A percentile compares a stretch with the other conserved stretches of the same genome.
Conservation (phyloP, 225 moss, liverwort and hornwort genomes). For the Climacium dendroides region DNA sequence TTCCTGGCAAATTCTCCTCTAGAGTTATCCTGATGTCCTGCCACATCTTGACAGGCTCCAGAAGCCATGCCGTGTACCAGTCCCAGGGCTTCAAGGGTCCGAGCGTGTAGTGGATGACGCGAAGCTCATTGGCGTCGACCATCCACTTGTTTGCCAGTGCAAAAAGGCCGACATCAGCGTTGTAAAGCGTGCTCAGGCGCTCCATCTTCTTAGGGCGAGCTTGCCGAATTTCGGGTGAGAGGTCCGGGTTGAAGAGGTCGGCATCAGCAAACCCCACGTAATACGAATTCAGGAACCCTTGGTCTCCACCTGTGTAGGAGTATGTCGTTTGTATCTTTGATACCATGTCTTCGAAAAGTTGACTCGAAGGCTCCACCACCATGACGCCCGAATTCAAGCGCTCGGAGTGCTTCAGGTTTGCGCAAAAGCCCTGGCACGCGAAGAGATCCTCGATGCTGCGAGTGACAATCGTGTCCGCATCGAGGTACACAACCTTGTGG, state of each 20-base stretch:
- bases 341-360: constrained; percentile 75
- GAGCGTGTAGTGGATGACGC: constrained; percentile 89
- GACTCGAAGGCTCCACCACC: constrained; percentile 83
- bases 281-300: constrained; percentile 91
- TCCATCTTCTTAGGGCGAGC: constrained; percentile 62
- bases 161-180: constrained; percentile 86
- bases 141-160: constrained; percentile 99
- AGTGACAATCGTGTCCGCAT: constrained; percentile 89
- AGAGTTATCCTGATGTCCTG: constrained; percentile 84
- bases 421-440: constrained; percentile 80
- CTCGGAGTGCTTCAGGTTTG: constrained; percentile 95
- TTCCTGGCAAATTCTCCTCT: constrained; percentile 61
- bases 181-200: constrained; percentile 82
- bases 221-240: constrained; percentile 44
- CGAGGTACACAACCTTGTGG: constrained; percentile 78
- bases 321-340: constrained; percentile 55
- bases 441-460: constrained; percentile 87
- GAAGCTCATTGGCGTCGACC: constrained; percentile 75
- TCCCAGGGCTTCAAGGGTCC: constrained; percentile 99
- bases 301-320: constrained; percentile 97
- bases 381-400: constrained; percentile 97
- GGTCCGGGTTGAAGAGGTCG: constrained; percentile 52
- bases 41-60: constrained; percentile 81
- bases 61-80: constrained; percentile 91
- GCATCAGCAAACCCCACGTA: constrained; percentile 81